A percentile compares a stretch with the other conserved stretches of the same genome.
Conservation (phyloP, 2,329 filamentous ascomycete genomes). For the Penicillium sp. region DNA sequence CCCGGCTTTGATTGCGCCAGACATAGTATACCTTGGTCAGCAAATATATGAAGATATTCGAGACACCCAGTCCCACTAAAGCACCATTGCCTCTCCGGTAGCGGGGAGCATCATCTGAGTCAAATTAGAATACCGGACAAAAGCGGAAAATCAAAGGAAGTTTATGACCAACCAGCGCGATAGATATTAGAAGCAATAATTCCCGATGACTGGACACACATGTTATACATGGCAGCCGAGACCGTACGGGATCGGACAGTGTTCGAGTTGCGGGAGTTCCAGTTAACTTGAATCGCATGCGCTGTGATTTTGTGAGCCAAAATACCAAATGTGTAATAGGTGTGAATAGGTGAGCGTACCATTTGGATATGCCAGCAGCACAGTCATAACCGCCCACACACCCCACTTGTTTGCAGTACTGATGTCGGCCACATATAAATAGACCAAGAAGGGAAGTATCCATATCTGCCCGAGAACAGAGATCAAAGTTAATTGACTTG, state of each 20-base stretch:
- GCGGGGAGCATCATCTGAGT: conserved; percentile 43
- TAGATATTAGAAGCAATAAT: conserved; percentile 42
- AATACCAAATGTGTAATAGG: not conserved
- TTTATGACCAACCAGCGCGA: conserved; percentile 25
- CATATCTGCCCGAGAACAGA: conserved; percentile 55
- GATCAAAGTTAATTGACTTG: conserved; percentile 53
- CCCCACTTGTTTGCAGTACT: conserved; percentile 51
- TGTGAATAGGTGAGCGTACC: conserved; percentile 17
- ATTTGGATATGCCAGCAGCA: conserved; percentile 56
- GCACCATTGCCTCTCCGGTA: conserved; percentile 47
- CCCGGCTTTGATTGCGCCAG: conserved; percentile 29
- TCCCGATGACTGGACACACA: conserved; percentile 38
- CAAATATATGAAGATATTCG: conserved; percentile 31
- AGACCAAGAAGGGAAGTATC: conserved; percentile 54
- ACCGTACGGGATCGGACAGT: conserved; percentile 41
- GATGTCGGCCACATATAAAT: conserved; percentile 49
- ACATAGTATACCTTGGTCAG: conserved; percentile 37
- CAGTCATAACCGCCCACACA: conserved; percentile 52
- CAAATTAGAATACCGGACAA: conserved; percentile 2
- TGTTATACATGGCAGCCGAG: conserved; percentile 42
- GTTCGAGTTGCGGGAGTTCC: conserved; percentile 43
- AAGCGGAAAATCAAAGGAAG: not conserved
- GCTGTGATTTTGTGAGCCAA: conserved; percentile 34
- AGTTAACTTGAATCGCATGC: conserved; percentile 53
- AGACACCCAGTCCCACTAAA: conserved; percentile 23